A percentile compares a stretch with the other conserved stretches of the same genome.
Conservation (phyloP, 176 grass and related monocot species). For the Puya raimondii region DNA sequence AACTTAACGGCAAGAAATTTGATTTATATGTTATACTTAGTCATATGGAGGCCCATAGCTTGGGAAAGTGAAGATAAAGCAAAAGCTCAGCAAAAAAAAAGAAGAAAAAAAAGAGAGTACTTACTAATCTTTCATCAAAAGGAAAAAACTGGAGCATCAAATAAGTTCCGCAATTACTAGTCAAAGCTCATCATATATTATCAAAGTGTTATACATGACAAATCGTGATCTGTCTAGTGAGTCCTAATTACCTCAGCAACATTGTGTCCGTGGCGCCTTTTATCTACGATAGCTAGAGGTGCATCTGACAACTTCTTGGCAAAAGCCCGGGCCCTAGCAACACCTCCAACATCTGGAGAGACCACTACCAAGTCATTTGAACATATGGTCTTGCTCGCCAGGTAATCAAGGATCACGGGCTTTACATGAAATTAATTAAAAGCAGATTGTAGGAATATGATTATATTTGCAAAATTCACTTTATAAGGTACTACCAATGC, state of each 20-base stretch:
- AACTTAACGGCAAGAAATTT: too few species aligned
- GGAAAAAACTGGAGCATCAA: too few species aligned
- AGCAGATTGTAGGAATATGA: background rate
- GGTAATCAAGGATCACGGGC: slow-evolving; percentile 98
- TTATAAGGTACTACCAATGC: background rate
- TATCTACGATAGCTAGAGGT: slow-evolving; percentile 94
- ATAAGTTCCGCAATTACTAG: background rate
- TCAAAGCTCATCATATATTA: background rate
- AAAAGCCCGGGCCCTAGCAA: slow-evolving; percentile 88
- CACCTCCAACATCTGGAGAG: slow-evolving; percentile 92
- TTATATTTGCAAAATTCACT: background rate
- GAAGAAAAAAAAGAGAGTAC: too few species aligned
- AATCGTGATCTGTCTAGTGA: slow-evolving; percentile 7
- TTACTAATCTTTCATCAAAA: too few species aligned
- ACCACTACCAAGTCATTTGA: slow-evolving; percentile 88
- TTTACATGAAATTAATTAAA: slow-evolving; percentile 29
- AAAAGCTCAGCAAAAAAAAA: too few species aligned
- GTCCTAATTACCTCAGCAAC: slow-evolving; percentile 61
- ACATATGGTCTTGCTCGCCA: slow-evolving; percentile 85
- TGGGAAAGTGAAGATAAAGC: too few species aligned
- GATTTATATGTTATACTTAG: too few species aligned
- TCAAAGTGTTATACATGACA: slow-evolving; percentile 1
- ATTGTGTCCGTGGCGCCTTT: slow-evolving; percentile 97
- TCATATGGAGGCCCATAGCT: too few species aligned
- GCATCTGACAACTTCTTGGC: slow-evolving; percentile 94